A percentile compares a stretch with the other conserved stretches of the same genome.
These are phyloP conservation scores for Ormosia emarginata DNA, from an alignment of 306 rosid species.

Conservation along the genomic window DNA sequence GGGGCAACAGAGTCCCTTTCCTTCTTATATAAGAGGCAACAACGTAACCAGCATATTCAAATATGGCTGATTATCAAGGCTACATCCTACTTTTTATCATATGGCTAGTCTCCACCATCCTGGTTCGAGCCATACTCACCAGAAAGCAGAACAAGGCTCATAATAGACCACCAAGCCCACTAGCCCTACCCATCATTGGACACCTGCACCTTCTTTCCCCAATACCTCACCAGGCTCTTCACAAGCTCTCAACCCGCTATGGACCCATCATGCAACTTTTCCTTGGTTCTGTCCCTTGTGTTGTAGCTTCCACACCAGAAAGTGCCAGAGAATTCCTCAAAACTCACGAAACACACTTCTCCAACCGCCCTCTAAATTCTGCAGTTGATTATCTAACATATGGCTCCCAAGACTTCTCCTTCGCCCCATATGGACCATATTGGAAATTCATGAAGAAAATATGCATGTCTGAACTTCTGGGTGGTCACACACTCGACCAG, in stretches of 20 bases:
- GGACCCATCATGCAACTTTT: constrained; percentile 58
- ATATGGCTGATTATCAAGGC: constrained; percentile 36
- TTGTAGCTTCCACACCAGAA: constrained; percentile 63
- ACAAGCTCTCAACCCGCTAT: constrained; percentile 46
- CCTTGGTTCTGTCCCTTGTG: constrained; percentile 54
- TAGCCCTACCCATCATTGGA: constrained; percentile 58
- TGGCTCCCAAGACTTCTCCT: constrained; percentile 50
- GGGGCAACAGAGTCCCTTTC: background rate
- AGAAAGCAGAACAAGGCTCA: constrained; percentile 19
- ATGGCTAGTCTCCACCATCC: constrained; percentile 28
- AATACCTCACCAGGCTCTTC: constrained; percentile 57
- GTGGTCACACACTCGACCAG: constrained; percentile 40
- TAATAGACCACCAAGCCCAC: constrained; percentile 49
- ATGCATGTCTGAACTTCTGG: constrained; percentile 65
- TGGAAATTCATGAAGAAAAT: constrained; percentile 80
- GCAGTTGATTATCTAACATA: constrained; percentile 53
- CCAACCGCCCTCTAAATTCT: constrained; percentile 41
- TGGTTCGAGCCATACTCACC: constrained; percentile 30
- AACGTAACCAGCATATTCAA: background rate
- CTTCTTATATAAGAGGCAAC: background rate
- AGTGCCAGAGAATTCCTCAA: constrained; percentile 56
- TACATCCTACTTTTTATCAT: constrained; percentile 21
- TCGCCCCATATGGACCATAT: constrained; percentile 63
- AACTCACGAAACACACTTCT: constrained; percentile 52
- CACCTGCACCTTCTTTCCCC: constrained; percentile 52